phyloP scores from a whole-genome alignment of 768 basidiomycete species.

The Harrya chromipes region DNA sequence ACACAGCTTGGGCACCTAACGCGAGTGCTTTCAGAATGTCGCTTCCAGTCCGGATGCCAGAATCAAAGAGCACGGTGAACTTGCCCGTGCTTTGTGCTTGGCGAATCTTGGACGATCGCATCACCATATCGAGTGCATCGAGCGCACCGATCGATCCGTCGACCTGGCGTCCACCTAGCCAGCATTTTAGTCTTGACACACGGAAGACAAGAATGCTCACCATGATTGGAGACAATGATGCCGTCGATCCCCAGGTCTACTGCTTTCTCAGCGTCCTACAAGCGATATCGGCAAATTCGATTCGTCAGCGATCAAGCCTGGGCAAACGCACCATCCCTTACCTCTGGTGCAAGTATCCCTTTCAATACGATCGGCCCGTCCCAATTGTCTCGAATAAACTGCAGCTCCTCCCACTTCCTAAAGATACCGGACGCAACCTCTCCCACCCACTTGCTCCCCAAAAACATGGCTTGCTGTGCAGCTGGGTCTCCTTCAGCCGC shows the following conservation, averaged over 20 bases:
- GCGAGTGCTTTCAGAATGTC: conserved; percentile 57
- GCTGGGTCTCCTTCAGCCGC: conserved; percentile 31
- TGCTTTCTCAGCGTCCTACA: conserved; percentile 50
- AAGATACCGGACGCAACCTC: conserved; percentile 40
- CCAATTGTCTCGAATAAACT: conserved; percentile 44
- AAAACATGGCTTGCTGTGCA: conserved; percentile 23
- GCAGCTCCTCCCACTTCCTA: conserved; percentile 45
- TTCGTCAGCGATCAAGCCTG: neutral
- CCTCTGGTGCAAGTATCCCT: conserved; percentile 35
- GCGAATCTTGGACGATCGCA: conserved; percentile 55
- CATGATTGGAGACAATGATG: conserved; percentile 80
- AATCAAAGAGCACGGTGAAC: conserved; percentile 69
- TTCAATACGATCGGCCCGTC: conserved; percentile 48
- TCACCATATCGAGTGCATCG: conserved; percentile 66
- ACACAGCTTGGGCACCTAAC: conserved; percentile 52
- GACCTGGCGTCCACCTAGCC: conserved; percentile 66
- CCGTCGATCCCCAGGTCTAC: conserved; percentile 64
- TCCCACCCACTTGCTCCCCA: conserved; percentile 39
- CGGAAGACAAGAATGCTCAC: conserved; percentile 31
- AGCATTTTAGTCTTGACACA: neutral
- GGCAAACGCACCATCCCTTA: neutral
- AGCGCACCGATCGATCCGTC: conserved; percentile 78
- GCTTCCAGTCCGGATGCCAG: conserved; percentile 51
- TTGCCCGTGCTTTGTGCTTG: conserved; percentile 56
- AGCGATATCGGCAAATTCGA: no score